These are phyloP conservation scores for Cyathus striatus DNA, from an alignment of 768 basidiomycete genomes.

Conservation along the genomic window DNA sequence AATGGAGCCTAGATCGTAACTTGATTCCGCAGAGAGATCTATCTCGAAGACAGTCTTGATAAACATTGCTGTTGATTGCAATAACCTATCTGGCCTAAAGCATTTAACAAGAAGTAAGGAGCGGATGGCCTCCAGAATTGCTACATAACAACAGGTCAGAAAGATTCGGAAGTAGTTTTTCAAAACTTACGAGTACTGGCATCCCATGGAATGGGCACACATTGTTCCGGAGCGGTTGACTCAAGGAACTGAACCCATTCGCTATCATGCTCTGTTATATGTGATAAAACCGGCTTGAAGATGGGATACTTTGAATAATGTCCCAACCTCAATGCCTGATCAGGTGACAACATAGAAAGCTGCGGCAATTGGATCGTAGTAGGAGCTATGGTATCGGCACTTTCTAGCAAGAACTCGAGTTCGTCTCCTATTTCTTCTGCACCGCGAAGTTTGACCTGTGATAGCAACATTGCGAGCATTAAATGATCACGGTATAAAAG, in stretches of 20 bases:
- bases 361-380: constrained; percentile 21
- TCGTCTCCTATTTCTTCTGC: constrained; percentile 79
- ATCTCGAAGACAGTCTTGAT: constrained; percentile 72
- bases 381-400: constrained; percentile 59
- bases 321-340: constrained; percentile 66
- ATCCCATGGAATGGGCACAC: constrained; percentile 78
- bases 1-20: constrained; percentile 72
- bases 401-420: constrained; percentile 88
- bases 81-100: constrained; percentile 86
- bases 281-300: constrained; percentile 71
- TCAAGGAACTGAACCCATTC: constrained; percentile 73
- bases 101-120: constrained; percentile 81
- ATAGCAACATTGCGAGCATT: constrained; percentile 85
- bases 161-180: neutral
- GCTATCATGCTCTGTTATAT: constrained; percentile 55
- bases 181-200: constrained; percentile 63
- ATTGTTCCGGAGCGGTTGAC: constrained; percentile 59
- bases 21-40: constrained; percentile 71
- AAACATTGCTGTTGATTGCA: constrained; percentile 77
- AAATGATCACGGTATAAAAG: constrained; percentile 87
- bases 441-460: constrained; percentile 83
- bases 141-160: constrained; percentile 28
- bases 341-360: constrained; percentile 51
- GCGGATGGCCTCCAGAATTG: constrained; percentile 70
- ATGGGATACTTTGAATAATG: constrained; percentile 65